Base-by-base conservation (phyloP, 441 rosid species). In the Erodium texanum region DNA sequence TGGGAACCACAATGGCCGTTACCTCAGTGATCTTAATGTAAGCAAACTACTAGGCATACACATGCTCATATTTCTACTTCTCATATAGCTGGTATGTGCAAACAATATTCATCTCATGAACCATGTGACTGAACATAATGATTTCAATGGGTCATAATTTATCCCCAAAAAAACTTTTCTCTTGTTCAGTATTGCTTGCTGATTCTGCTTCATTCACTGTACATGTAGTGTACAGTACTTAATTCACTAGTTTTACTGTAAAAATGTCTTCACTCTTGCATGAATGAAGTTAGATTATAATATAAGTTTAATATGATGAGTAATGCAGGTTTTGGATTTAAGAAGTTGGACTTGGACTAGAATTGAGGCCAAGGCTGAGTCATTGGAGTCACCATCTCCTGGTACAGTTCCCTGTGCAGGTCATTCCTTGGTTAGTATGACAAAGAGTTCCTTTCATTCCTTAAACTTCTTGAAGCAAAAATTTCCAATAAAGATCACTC, bases 1-100 rank as follows among this genome's bases (percentile, higher is more conserved):
- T 68, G 99, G 99, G 80, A 95, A 92, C 80, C 99, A 92, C 75
- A 95, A 95, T 77, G 99, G 99, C 16, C 97, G 97, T 48, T 92
- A 92, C 82, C 96, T 92, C 66, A 85, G 82, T 75, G 97, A 92
- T 85, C 89, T 95, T 73, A 86, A 89, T 82, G 99, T 95, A 82
- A 87, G 97, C 66, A 70, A 73, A 76, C 66, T 32, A 74, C 74
- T 56, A 19, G 12, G 3, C 19, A 9, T 18, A 9, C 3, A 2
- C 34, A 12, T 65, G 20, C 43, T 16, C 16, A 22, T 69, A 18
- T 43, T 68, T 71, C 24, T 36, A 27, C 52, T 27, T 43, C 54
- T 19, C 62, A 41, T 62, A 24, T 15, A 29, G 32, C 29, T 22
- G 29, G n/a, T 59, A 59, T 59, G 32, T 3, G 7, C 20, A 22